Base-by-base conservation (phyloP, 306 rosid genomes). In the Quercus dentata region DNA sequence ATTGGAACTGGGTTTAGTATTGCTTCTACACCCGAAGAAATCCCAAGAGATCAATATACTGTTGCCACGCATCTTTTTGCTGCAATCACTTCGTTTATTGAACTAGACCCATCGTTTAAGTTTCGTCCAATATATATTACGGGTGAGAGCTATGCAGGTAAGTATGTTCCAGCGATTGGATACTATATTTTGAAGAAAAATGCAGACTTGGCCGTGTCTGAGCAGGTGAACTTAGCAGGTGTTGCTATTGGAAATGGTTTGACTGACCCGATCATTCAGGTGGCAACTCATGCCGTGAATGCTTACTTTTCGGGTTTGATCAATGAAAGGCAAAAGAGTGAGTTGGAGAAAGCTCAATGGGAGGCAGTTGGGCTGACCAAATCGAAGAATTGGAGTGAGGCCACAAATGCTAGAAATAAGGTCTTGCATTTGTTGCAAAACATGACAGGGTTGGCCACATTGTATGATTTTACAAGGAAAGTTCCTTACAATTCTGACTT, bases 91-190 rank as follows among this genome's bases (percentile, higher is more conserved):
- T 52, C 75, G 62, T 94, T 94, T 77, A n/a, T 90, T 27, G 78
- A 83, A 41, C 85, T 79, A 3, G 83, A 94, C 19, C 87, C 86
- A 4, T 71, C 52, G 46, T 89, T 94, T 63, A 89, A 73, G 62
- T 3, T 80, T 14, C 87, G 98, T 5, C 97, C 97, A 7, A 78
- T 94, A 79, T 94, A 90, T 27, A 86, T 94, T 0, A 88, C 97
- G 0, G 98, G 98, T 7, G 94, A 94, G 85, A 94, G 97, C 82
- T 94, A 92, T 31, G 97, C 91, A 3, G 98, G 98, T 0, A 94
- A 94, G 79, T 94, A 90, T 56, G 86, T 92, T 3, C 94, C 96
- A 1, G 86, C 97, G 1, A 86, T 94, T 72, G 98, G 94, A 59
- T 84, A 89, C 61, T 86, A 92, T 19, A 85, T 90, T 75, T 30